Percentiles rank a stretch among this genome's conserved stretches.
Evolutionary conservation across 176 grass and related monocot genomes (phyloP).

Genomic region (Guadua angustifolia): DNA sequence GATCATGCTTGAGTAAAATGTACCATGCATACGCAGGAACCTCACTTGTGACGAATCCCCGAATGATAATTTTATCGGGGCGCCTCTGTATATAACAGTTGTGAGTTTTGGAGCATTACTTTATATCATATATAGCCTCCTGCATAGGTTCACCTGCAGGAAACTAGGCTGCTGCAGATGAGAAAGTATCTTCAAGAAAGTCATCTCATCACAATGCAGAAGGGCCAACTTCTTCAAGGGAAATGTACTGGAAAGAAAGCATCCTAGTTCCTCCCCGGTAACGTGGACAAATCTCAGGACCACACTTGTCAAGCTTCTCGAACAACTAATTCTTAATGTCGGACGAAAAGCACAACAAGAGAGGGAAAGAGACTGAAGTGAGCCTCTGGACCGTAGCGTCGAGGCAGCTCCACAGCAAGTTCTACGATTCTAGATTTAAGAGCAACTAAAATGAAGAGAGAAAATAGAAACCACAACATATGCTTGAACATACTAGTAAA

Average conservation of each 20-base stretch:
- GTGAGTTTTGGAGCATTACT: constrained; percentile 39
- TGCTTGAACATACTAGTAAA: background rate
- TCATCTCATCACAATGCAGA: background rate
- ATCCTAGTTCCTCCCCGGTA: constrained; percentile 20
- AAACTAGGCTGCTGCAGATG: constrained; percentile 12
- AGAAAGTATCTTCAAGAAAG: constrained; percentile 34
- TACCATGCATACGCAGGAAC: background rate
- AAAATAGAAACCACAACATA: background rate
- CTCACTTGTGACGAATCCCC: background rate
- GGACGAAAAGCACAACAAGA: no score
- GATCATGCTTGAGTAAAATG: background rate
- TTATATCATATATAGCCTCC: background rate
- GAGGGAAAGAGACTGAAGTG: constrained; percentile 32
- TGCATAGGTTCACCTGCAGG: background rate
- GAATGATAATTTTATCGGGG: background rate
- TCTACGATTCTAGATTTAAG: constrained; percentile 26
- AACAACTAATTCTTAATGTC: background rate
- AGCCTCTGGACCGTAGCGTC: background rate
- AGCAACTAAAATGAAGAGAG: no score
- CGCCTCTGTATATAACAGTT: background rate
- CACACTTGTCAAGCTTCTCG: constrained; percentile 25
- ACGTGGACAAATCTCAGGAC: background rate
- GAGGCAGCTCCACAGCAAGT: constrained; percentile 3
- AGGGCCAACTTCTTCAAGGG: constrained; percentile 21
- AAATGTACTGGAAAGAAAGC: constrained; percentile 10